Base-by-base conservation (phyloP, 2,329 filamentous ascomycete species). In the Neurospora sp. region DNA sequence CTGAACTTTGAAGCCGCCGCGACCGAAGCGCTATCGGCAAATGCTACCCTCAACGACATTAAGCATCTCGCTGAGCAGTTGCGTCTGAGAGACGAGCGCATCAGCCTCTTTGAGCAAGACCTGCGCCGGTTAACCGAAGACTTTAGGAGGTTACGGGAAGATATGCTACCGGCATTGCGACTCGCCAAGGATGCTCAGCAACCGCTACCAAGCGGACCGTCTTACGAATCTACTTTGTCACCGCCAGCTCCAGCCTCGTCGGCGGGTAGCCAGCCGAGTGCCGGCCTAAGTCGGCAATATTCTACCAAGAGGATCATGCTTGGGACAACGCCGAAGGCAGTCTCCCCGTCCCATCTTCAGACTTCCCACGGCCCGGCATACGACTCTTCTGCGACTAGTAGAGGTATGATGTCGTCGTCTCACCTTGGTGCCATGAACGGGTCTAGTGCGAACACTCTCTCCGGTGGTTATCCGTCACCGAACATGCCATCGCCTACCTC, bases 121-220 rank as follows among this genome's bases (percentile, higher is more conserved):
- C 81, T 98, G 77, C 89, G 91, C 72, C 89, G 91, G 72, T 86
- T 98, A 76, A 90, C 91, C 12, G 93, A 97, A 52, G 94, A 98
- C 78, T 97, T 97, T 78, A 87, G 91, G 75, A 90, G 92, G 74
- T 82, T 99, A 73, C 87, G 96, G 70, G 95, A 98, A 80, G 96
- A 99, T 77, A 88, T 97, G 77, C 85, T 98, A 39, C 95, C 96
- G 3, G 90, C 97, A 23, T 88, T 97, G 76, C 92, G 94, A 72
- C 89, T 97, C 77, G 91, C 90, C 76, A 98, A 98, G 82, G 94
- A 98, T 78, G 91, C 91, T 75, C 92, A 93, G 73, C 92, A 97
- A 77, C 95, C 95, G 41, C 84, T 98, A 28, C 94, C 94, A 37
- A 79, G 77, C 68, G 76, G 77, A 68, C 82, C 87, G 76, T 77